phyloP scores from a whole-genome alignment of 2,329 filamentous ascomycete genomes.

The Aspergillus sp. region DNA sequence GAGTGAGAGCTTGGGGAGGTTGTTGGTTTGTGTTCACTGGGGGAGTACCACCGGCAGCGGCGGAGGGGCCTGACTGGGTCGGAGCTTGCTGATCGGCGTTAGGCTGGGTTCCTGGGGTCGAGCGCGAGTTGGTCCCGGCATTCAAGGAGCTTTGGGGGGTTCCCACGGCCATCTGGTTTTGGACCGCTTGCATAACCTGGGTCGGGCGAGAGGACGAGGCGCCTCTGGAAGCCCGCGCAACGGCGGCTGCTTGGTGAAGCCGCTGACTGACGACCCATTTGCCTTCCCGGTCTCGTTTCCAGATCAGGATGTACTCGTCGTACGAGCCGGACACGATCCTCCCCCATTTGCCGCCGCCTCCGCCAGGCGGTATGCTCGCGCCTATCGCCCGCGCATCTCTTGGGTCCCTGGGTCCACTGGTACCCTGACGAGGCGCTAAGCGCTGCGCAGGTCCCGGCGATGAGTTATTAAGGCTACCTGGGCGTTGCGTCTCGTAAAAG shows the following conservation, averaged over 20 bases:
- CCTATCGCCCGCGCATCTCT: constrained; percentile 67
- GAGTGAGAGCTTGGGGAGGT: background rate
- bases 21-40: background rate
- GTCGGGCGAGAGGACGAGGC: constrained; percentile 12
- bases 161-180: constrained; percentile 7
- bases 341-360: constrained; percentile 78
- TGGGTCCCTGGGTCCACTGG: constrained; percentile 62
- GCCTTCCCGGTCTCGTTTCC: constrained; percentile 76
- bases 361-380: constrained; percentile 80
- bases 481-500: constrained; percentile 53
- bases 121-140: constrained; percentile 1
- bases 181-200: constrained; percentile 12
- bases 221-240: constrained; percentile 23
- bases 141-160: constrained; percentile 2
- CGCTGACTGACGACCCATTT: constrained; percentile 72
- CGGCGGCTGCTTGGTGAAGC: constrained; percentile 54
- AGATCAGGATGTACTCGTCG: constrained; percentile 90
- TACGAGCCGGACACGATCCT: constrained; percentile 97
- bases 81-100: too few species aligned
- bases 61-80: background rate
- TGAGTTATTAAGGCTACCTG: constrained; percentile 33
- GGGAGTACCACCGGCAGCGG: background rate
- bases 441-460: constrained; percentile 41
- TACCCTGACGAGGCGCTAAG: constrained; percentile 46
- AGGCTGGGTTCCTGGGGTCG: too few species aligned